These are phyloP conservation scores for Fusarium caatingaense DNA, from an alignment of 2,329 filamentous ascomycete genomes.

Conservation along the genomic window DNA sequence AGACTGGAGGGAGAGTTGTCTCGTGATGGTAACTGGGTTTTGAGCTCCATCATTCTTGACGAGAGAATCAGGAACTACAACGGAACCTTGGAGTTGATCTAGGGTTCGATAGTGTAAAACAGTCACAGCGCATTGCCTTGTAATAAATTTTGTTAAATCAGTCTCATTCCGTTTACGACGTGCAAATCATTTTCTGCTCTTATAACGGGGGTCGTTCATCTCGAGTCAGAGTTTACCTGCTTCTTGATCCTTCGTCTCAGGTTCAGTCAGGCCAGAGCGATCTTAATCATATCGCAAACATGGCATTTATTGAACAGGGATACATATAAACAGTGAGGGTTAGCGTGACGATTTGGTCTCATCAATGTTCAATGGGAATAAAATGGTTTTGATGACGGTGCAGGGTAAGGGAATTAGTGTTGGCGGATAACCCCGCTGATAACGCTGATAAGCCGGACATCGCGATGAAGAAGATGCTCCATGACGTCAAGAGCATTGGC, in stretches of 20 bases:
- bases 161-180: not conserved
- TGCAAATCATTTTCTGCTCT: not conserved
- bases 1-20: constrained; percentile 50
- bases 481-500: not conserved
- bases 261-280: not conserved
- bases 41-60: constrained; percentile 49
- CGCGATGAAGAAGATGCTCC: not conserved
- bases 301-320: too few relatives aligned
- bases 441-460: not conserved
- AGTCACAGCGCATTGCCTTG: not conserved
- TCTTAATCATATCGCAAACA: not conserved
- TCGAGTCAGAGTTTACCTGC: not conserved
- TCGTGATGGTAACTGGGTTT: constrained; percentile 48
- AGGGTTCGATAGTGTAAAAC: not conserved
- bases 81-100: constrained; percentile 42
- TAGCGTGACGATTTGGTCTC: not conserved
- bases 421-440: not conserved
- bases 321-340: not conserved
- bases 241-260: not conserved
- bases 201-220: not conserved
- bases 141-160: not conserved
- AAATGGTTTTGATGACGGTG: not conserved
- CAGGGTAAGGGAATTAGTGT: not conserved
- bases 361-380: not conserved
- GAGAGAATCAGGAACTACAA: constrained; percentile 52